Percentiles rank a stretch among this genome's conserved stretches.
phyloP scores from a whole-genome alignment of 192 early-diverging fungal species.

The Coemansia sp. region DNA sequence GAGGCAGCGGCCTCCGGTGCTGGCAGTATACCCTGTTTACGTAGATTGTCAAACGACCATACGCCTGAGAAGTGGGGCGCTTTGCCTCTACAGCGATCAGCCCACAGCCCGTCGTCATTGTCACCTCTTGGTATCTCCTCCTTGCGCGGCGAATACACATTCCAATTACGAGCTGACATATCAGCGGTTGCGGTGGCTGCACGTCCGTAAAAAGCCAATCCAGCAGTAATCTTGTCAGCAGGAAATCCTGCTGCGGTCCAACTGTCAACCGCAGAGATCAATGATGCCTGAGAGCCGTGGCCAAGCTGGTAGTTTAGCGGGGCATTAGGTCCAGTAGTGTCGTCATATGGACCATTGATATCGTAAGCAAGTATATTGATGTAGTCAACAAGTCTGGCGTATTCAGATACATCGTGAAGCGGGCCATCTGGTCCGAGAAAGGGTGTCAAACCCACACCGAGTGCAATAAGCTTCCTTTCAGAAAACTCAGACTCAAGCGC shows the following conservation, averaged over 20 bases:
- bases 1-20: conserved; percentile 19
- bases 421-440: conserved; percentile 56
- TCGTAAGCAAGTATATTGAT: conserved; percentile 74
- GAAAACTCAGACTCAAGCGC: conserved; percentile 48
- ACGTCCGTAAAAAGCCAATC: conserved; percentile 64
- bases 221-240: conserved; percentile 56
- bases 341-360: conserved; percentile 54
- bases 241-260: conserved; percentile 64
- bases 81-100: conserved; percentile 23
- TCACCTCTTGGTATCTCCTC: conserved; percentile 56
- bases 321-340: conserved; percentile 62
- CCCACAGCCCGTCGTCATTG: conserved; percentile 46
- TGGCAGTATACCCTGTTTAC: conserved; percentile 49
- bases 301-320: conserved; percentile 49
- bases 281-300: conserved; percentile 33
- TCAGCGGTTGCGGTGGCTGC: conserved; percentile 18
- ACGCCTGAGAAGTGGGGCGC: conserved; percentile 48
- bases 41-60: conserved; percentile 61
- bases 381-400: conserved; percentile 61
- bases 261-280: conserved; percentile 49
- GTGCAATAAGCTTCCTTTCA: conserved; percentile 54
- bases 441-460: conserved; percentile 62
- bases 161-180: conserved; percentile 34
- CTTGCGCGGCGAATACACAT: conserved; percentile 37
- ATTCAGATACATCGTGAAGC: conserved; percentile 58